phyloP scores from a whole-genome alignment of 1,284 basidiomycete species.

The Sutorius eximius region DNA sequence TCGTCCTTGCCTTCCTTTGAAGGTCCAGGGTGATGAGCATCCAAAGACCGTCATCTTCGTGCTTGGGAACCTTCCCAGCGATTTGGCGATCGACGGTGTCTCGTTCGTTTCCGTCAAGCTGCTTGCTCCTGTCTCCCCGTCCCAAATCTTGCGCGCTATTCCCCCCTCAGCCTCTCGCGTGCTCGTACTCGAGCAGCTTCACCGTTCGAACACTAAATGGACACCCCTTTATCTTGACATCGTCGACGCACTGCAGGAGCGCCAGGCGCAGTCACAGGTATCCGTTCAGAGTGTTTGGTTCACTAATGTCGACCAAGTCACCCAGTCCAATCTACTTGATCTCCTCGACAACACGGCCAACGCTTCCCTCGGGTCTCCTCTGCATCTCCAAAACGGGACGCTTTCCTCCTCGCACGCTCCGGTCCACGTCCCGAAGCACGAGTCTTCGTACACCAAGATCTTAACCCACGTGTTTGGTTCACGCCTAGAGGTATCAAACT shows the following conservation, averaged over 20 bases:
- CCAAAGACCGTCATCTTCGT: constrained; percentile 71
- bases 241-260: constrained; percentile 69
- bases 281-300: constrained; percentile 62
- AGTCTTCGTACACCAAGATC: constrained; percentile 89
- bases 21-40: constrained; percentile 45
- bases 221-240: constrained; percentile 87
- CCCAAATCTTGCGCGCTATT: constrained; percentile 64
- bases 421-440: constrained; percentile 78
- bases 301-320: constrained; percentile 47
- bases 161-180: constrained; percentile 69
- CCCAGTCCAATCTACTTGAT: constrained; percentile 46
- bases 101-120: constrained; percentile 72
- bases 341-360: constrained; percentile 46
- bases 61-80: constrained; percentile 57
- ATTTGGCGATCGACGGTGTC: constrained; percentile 54
- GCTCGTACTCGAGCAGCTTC: constrained; percentile 83
- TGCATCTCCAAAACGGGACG: constrained; percentile 45
- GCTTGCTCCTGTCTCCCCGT: constrained; percentile 71
- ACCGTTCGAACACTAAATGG: constrained; percentile 81
- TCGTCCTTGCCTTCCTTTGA: constrained; percentile 58
- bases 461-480: constrained; percentile 81
- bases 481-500: constrained; percentile 86
- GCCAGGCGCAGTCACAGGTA: constrained; percentile 50
- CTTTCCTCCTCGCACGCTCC: constrained; percentile 21
- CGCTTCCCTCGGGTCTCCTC: constrained; percentile 39